Evolutionary conservation across 2,329 filamentous ascomycete species (phyloP), one percentile per base, ranked within the genome.

Genomic region (Curvularia eragrostidis): DNA sequence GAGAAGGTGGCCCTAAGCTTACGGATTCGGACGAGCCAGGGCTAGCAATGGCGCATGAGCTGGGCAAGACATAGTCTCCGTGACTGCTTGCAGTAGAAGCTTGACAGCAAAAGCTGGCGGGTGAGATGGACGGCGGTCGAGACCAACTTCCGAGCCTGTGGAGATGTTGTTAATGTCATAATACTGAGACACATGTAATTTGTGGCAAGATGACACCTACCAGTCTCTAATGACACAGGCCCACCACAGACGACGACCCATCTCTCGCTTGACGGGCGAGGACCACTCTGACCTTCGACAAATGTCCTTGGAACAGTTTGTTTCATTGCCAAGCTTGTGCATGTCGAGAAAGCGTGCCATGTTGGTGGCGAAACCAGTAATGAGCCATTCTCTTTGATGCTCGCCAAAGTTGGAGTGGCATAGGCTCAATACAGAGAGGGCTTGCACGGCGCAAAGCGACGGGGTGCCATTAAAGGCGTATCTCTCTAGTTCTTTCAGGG

Each of bases 371-470:
- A 55, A 58, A 2, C 55, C 52, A 23, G 58, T 58, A 34, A 61
- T 52, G n/a, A 61, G 58, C 55, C 55, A 61, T 41, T 61, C 58
- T 34, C 58, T 48, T 38, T 55, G 55, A 30, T 58, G 55, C 23
- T 61, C 58, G n/a, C 55, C 58, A 48, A 61, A 61, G 26, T 61
- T 61, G 12, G 51, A 58, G 18, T 61, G 58, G 26, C 58, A 61
- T 18, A 61, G 38, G 2, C 48, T 52, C 9, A 61, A 51, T 6
- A 61, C 58, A 2, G 56, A 44, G 13, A 61, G 48, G 12, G 55
- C 55, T 15, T 61, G 58, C 18, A 61, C 58, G 10, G 48, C 41
- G 5, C 23, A 41, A 12, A 59, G 39, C 15, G 57, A 59, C 9
- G 53, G 43, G 5, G 43, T 30, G 28, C 51, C 59, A 6, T 48